Evolutionary conservation across 2,329 filamentous ascomycete species (phyloP), one percentile per base, ranked within the genome.

Genomic region (Ilyonectria sp.): DNA sequence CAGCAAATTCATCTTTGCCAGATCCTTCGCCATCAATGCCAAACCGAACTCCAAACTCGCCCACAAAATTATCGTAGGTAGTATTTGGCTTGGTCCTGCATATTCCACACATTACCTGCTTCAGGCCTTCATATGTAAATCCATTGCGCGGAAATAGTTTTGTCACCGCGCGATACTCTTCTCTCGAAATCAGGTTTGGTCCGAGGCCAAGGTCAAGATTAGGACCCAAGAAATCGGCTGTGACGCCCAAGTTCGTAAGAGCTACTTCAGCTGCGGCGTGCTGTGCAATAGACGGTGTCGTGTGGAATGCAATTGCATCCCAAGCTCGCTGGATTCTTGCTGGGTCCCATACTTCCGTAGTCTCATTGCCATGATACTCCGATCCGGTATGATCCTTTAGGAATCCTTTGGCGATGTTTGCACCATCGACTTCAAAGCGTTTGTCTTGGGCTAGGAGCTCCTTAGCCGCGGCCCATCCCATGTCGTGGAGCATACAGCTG

Each of bases 371-470:
- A 23, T 44, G 10, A 15, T 13, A 9, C 13, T 37, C 33, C n/a
- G 21, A 3, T 17, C 33, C 33, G 33, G 33, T 35, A 35, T 43
- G 47, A n/a, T 44, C 58, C 15, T 43, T 21, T 10, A 69, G 46
- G 17, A 71, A 71, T 6, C 55, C 43, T 2, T 47, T 57, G 11
- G 69, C 67, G 13, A 69, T 62, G 47, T 69, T 66, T 7, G 69
- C 69, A 6, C 67, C 69, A 23, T 71, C 69, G 1, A 71, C 69
- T 21, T 71, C 67, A 37, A 71, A 71, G 8, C 68, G 59, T 10
- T 55, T 70, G 19, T 71, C 69, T 2, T 44, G 17, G 10, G 64
- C 63, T 13, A 63, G 21, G 13, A 68, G 40, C 17, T 50, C 19
- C 11, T 63, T 49, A 4, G 61, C 66, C 17, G 54, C 46, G 17